These are phyloP conservation scores for Fusarium sacchari DNA, from an alignment of 2,329 filamentous ascomycete species.

Conservation along the genomic window DNA sequence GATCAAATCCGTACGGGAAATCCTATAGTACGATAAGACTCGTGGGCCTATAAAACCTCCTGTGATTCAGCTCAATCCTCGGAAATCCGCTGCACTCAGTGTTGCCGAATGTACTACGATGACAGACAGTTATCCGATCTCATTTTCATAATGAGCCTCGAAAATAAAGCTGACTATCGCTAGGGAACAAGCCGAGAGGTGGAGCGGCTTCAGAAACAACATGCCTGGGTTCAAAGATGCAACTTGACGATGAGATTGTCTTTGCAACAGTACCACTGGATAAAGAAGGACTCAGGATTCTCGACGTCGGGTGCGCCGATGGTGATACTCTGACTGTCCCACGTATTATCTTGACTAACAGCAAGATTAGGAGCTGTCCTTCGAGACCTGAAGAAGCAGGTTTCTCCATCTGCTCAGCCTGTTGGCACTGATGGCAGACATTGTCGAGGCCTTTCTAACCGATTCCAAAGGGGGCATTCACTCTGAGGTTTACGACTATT, in stretches of 20 bases:
- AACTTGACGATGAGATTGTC: constrained; percentile 1
- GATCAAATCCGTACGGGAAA: fast-evolving
- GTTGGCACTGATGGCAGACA: constrained; percentile 26
- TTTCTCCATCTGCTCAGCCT: constrained; percentile 16
- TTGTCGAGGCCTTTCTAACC: constrained; percentile 8
- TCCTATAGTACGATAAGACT: no score
- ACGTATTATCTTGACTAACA: fast-evolving
- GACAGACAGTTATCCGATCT: not conserved
- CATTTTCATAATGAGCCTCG: not conserved
- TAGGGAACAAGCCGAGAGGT: not conserved
- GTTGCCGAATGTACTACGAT: no score
- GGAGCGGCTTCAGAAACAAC: constrained; percentile 21
- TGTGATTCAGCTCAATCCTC: no score
- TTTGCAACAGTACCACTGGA: constrained; percentile 3
- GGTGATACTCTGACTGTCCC: not conserved
- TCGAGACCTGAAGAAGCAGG: constrained; percentile 14
- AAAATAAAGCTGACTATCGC: constrained; percentile 1
- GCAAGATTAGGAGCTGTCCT: not conserved
- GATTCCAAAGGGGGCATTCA: not conserved
- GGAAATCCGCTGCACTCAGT: not conserved
- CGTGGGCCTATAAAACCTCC: not conserved
- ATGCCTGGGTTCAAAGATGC: constrained; percentile 21
- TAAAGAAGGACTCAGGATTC: not conserved
- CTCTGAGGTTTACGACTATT: constrained; percentile 10
- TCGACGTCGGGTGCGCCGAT: constrained; percentile 25